These are phyloP conservation scores for Ophiostoma novo-ulmi DNA, from an alignment of 2,329 filamentous ascomycete species.

Conservation along the genomic window DNA sequence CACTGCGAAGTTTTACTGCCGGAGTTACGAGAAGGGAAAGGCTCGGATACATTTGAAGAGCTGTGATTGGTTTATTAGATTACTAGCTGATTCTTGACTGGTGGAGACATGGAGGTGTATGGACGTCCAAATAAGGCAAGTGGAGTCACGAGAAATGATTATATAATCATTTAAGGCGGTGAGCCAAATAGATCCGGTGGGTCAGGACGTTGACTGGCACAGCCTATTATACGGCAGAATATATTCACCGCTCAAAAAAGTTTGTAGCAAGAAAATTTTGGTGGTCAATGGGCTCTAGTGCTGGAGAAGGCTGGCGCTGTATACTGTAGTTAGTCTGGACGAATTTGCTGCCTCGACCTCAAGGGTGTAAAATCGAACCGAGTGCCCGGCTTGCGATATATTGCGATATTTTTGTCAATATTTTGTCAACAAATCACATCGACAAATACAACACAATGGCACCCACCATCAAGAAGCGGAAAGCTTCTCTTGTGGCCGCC, in stretches of 20 bases:
- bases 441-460: constrained; percentile 35
- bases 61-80: not conserved
- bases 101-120: not conserved
- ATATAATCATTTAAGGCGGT: not conserved
- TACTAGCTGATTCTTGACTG: not conserved
- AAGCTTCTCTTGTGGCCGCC: constrained; percentile 53
- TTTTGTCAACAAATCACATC: constrained; percentile 2
- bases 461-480: constrained; percentile 53
- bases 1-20: not conserved
- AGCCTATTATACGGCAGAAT: constrained; percentile 18
- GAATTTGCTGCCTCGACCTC: constrained; percentile 1
- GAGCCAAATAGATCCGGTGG: not conserved
- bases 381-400: not conserved
- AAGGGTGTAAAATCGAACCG: constrained; percentile 10
- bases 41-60: not conserved
- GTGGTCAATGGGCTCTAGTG: constrained; percentile 8
- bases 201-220: not conserved
- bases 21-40: not conserved
- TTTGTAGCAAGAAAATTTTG: constrained; percentile 23
- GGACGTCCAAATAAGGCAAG: not conserved
- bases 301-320: constrained; percentile 11
- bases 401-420: constrained; percentile 12
- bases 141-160: not conserved
- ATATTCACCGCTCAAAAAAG: constrained; percentile 27
- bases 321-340: not conserved